A percentile compares a stretch with the other conserved stretches of the same genome.
Conservation (phyloP, 768 basidiomycete genomes). For the Pluteus cervinus region DNA sequence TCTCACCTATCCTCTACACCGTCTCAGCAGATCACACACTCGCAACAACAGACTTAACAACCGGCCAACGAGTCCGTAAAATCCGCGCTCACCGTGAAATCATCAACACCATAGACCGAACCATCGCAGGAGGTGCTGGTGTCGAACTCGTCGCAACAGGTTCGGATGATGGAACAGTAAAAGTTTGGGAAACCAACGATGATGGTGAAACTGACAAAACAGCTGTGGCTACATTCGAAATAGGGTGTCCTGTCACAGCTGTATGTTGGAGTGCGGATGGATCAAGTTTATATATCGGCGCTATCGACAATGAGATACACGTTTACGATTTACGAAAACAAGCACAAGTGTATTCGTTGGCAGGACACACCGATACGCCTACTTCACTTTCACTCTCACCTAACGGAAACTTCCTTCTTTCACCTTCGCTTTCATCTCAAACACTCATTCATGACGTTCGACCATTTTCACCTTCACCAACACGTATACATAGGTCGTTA, state of each 20-base stretch:
- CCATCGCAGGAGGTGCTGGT: slow-evolving; percentile 78
- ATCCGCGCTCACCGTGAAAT: slow-evolving; percentile 89
- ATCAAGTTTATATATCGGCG: slow-evolving; percentile 82
- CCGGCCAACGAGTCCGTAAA: slow-evolving; percentile 75
- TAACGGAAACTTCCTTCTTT: slow-evolving; percentile 79
- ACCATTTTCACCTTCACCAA: slow-evolving; percentile 85
- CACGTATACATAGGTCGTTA: slow-evolving; percentile 71
- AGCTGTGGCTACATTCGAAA: slow-evolving; percentile 72
- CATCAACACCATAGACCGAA: slow-evolving; percentile 85
- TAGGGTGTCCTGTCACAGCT: slow-evolving; percentile 87
- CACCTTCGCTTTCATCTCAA: slow-evolving; percentile 86
- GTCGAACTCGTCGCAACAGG: slow-evolving; percentile 83
- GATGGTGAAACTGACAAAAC: slow-evolving; percentile 68
- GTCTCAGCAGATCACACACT: slow-evolving; percentile 90
- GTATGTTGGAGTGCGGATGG: slow-evolving; percentile 94
- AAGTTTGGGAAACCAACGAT: slow-evolving; percentile 86
- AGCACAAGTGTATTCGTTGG: slow-evolving; percentile 71
- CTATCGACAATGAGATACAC: slow-evolving; percentile 94
- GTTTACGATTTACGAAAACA: slow-evolving; percentile 89
- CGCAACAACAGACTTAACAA: slow-evolving; percentile 68
- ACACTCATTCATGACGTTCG: slow-evolving; percentile 89
- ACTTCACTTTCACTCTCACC: slow-evolving; percentile 92
- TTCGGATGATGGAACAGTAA: slow-evolving; percentile 88
- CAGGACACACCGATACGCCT: slow-evolving; percentile 89
- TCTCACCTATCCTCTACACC: slow-evolving; percentile 67